A percentile compares a stretch with the other conserved stretches of the same genome.
Evolutionary conservation across 495 filamentous ascomycete species (phyloP).

Genomic region (Trichoderma erinaceum): DNA sequence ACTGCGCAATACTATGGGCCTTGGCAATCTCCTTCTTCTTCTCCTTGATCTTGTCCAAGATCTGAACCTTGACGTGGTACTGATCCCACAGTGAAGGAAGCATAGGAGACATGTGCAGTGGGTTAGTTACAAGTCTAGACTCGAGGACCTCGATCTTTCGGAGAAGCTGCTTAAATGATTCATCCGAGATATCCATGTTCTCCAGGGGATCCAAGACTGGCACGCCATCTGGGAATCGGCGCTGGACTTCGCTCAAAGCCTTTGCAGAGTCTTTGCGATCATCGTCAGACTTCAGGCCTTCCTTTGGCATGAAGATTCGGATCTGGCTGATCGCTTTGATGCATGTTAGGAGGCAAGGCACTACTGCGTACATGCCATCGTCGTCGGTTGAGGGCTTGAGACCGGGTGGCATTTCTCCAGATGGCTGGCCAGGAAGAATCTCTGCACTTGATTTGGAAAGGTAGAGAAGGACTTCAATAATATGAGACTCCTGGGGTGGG

Average conservation of each 20-base stretch:
- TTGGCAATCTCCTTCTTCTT: slow-evolving; percentile 80
- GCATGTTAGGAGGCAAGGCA: slow-evolving; percentile 80
- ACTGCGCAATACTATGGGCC: slow-evolving; percentile 77
- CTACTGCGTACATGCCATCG: slow-evolving; percentile 61
- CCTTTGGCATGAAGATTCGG: slow-evolving; percentile 71
- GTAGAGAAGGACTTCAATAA: slow-evolving; percentile 76
- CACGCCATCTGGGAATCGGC: slow-evolving; percentile 88
- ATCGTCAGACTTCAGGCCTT: slow-evolving; percentile 51
- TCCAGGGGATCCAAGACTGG: slow-evolving; percentile 86
- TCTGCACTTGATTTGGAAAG: slow-evolving; percentile 52
- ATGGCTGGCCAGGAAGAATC: slow-evolving; percentile 26
- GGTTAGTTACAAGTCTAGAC: slow-evolving; percentile 79
- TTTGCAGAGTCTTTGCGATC: slow-evolving; percentile 57
- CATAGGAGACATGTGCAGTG: slow-evolving; percentile 80
- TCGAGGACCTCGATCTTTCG: slow-evolving; percentile 97
- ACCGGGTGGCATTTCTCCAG: slow-evolving; percentile 32
- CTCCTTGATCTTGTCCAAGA: slow-evolving; percentile 70
- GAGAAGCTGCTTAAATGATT: slow-evolving; percentile 84
- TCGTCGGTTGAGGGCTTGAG: slow-evolving; percentile 21
- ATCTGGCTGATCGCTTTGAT: slow-evolving; percentile 71
- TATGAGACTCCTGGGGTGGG: slow-evolving; percentile 62
- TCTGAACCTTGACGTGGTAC: slow-evolving; percentile 72
- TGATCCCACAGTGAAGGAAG: slow-evolving; percentile 75
- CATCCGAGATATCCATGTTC: slow-evolving; percentile 88
- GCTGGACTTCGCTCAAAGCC: slow-evolving; percentile 64